Conservation (phyloP, 2,329 filamentous ascomycete species). For the Pseudogymnoascus destructans region DNA sequence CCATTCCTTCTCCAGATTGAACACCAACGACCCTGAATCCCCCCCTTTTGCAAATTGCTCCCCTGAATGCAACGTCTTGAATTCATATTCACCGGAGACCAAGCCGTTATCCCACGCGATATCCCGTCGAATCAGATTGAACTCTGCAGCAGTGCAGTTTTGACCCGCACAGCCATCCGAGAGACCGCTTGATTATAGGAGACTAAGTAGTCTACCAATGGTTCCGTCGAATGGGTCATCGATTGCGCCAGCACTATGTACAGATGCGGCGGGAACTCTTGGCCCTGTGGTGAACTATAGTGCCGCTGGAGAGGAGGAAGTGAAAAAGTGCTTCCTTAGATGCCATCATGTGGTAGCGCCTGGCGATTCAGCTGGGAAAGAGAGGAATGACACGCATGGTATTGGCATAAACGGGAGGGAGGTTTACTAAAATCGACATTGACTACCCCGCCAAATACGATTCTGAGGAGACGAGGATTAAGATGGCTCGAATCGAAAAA, state of each 20-base stretch:
- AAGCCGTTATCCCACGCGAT: no score
- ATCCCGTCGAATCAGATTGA: no score
- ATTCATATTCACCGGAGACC: no score
- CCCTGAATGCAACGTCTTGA: not conserved
- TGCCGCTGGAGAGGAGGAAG: not conserved
- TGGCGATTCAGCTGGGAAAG: not conserved
- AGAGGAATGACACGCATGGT: not conserved
- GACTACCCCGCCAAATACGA: not conserved
- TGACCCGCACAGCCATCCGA: not conserved
- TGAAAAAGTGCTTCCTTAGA: not conserved
- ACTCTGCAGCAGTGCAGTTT: no score
- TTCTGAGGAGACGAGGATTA: not conserved
- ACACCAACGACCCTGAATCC: conserved; percentile 4
- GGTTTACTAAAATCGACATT: not conserved
- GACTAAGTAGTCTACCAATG: not conserved
- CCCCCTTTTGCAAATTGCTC: not conserved
- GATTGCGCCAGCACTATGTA: not conserved
- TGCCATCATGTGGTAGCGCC: not conserved
- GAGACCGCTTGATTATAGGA: not conserved
- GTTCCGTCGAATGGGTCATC: not conserved
- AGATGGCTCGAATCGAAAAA: not conserved
- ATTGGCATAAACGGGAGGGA: not conserved
- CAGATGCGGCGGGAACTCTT: not conserved
- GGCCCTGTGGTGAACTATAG: not conserved
- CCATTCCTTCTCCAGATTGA: not conserved